These are phyloP conservation scores for Pigoraptor vietnamica DNA, from an alignment of 78 protist species.

Conservation along the genomic window DNA sequence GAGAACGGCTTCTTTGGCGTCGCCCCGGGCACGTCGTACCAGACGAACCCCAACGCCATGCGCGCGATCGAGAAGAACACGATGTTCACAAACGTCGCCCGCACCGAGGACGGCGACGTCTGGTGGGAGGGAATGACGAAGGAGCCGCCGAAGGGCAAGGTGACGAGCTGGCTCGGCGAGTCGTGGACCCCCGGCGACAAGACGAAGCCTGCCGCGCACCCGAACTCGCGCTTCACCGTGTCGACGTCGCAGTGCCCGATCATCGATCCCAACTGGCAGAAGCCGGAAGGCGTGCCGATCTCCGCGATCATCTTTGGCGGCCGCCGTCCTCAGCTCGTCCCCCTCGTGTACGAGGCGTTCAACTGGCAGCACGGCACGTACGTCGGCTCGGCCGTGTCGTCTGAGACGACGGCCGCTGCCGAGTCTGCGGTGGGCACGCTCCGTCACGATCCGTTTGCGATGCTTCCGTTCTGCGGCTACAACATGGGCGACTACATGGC, in stretches of 20 bases:
- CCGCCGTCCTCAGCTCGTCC: conserved; percentile 63
- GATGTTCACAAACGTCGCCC: conserved; percentile 84
- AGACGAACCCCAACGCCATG: conserved; percentile 75
- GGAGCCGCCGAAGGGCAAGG: conserved; percentile 33
- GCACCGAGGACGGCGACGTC: conserved; percentile 76
- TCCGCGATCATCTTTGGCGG: conserved; percentile 89
- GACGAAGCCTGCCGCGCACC: conserved; percentile 67
- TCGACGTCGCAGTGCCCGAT: conserved; percentile 78
- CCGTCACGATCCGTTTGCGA: conserved; percentile 79
- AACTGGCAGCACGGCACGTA: conserved; percentile 90
- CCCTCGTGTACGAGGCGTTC: conserved; percentile 62
- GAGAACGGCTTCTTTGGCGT: conserved; percentile 80
- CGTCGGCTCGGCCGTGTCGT: conserved; percentile 71
- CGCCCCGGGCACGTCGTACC: conserved; percentile 70
- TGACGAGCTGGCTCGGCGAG: conserved; percentile 67
- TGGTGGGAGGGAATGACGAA: conserved; percentile 82
- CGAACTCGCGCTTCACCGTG: conserved; percentile 83
- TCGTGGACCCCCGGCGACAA: conserved; percentile 67
- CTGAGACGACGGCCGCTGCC: conserved; percentile 74
- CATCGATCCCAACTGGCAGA: conserved; percentile 60
- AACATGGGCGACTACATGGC: conserved; percentile 85
- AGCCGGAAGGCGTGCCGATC: conserved; percentile 84
- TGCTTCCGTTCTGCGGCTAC: conserved; percentile 89
- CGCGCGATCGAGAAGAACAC: conserved; percentile 48
- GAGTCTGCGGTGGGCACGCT: conserved; percentile 25